Conservation (phyloP, 164 flowering plant genomes). For the Nelumbo lutea region DNA sequence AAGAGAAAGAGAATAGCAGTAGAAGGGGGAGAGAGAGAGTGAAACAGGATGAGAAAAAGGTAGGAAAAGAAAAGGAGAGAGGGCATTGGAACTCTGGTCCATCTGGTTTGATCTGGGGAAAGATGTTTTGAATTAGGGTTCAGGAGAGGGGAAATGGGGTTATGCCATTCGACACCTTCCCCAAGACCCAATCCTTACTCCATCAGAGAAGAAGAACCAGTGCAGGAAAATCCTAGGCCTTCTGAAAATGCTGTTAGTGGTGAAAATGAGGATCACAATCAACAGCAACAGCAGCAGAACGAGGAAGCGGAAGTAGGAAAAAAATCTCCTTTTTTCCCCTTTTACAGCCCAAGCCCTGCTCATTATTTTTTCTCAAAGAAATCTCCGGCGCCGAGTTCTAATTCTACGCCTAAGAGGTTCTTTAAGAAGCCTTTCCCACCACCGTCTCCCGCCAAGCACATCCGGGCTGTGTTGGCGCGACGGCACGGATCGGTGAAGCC, state of each 20-base stretch:
- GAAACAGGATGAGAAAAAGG: background rate
- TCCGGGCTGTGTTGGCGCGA: conserved; percentile 58
- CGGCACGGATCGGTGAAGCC: conserved; percentile 84
- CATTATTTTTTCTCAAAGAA: conserved; percentile 63
- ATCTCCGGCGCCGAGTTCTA: conserved; percentile 53
- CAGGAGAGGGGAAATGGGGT: conserved; percentile 30
- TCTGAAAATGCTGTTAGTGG: conserved; percentile 8
- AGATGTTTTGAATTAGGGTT: background rate
- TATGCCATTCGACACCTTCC: conserved; percentile 41
- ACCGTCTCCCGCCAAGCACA: conserved; percentile 95
- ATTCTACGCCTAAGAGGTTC: conserved; percentile 68
- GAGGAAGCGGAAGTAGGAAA: conserved; percentile 29
- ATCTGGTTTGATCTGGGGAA: background rate
- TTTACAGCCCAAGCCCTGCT: conserved; percentile 78
- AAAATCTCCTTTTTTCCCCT: conserved; percentile 65
- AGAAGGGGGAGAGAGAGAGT: background rate
- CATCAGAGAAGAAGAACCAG: background rate
- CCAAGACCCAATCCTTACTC: conserved; percentile 15
- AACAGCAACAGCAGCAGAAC: conserved; percentile 6
- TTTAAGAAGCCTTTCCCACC: conserved; percentile 78
- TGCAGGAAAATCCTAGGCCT: conserved; percentile 1
- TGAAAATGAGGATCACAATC: conserved; percentile 3
- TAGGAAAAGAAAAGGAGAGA: background rate
- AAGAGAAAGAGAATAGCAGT: background rate
- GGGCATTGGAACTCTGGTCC: background rate